phyloP scores from a whole-genome alignment of 768 basidiomycete species.

The Hygrocybe punicea region DNA sequence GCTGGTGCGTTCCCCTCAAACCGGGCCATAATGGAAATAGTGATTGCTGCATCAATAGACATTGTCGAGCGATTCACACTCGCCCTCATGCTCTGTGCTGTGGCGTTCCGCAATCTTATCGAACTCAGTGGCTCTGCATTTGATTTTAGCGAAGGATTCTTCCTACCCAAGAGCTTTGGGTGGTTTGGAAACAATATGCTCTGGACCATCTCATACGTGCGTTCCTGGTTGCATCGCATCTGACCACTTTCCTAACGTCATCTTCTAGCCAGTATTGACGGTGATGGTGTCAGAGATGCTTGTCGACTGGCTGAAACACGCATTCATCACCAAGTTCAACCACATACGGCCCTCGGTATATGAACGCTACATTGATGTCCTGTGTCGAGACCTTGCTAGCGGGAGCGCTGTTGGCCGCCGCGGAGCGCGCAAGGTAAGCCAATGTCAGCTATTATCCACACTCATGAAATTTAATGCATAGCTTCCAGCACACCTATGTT shows the following conservation, averaged over 20 bases:
- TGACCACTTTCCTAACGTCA: background rate
- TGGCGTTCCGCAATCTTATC: slow-evolving; percentile 92
- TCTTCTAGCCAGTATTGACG: slow-evolving; percentile 76
- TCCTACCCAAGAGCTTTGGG: slow-evolving; percentile 78
- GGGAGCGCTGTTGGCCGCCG: slow-evolving; percentile 67
- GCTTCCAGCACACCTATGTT: slow-evolving; percentile 77
- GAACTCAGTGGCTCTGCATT: slow-evolving; percentile 91
- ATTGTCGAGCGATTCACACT: slow-evolving; percentile 97
- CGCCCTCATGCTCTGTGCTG: slow-evolving; percentile 82
- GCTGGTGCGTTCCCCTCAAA: slow-evolving; percentile 57
- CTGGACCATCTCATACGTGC: slow-evolving; percentile 87
- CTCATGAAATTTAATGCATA: too few relatives aligned
- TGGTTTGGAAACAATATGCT: slow-evolving; percentile 80
- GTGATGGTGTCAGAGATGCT: slow-evolving; percentile 89
- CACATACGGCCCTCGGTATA: slow-evolving; percentile 95
- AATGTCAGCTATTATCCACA: background rate
- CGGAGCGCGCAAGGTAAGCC: slow-evolving; percentile 63
- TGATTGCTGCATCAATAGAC: slow-evolving; percentile 46
- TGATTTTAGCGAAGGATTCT: slow-evolving; percentile 67
- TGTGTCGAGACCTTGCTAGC: slow-evolving; percentile 88
- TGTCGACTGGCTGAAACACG: slow-evolving; percentile 99
- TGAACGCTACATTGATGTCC: slow-evolving; percentile 90
- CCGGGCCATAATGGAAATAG: background rate
- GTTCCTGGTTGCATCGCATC: slow-evolving; percentile 26
- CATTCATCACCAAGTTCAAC: slow-evolving; percentile 99